phyloP scores from a whole-genome alignment of 257 asterid species.

The Nyctanthes arbortristis region DNA sequence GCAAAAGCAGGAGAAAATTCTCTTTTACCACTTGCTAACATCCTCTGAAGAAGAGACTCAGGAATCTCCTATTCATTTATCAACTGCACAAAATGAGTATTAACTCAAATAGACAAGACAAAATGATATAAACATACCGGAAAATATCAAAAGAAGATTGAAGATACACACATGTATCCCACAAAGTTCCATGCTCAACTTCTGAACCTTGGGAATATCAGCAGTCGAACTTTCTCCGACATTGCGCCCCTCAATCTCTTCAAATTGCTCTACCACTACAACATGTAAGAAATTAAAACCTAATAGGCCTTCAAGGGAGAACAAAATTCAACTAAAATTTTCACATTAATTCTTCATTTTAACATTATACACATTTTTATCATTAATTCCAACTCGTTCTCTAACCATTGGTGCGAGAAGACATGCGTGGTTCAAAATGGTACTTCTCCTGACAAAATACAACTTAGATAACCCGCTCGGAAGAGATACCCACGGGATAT shows the following conservation, averaged over 20 bases:
- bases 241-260: slow-evolving; percentile 63
- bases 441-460: slow-evolving; percentile 90
- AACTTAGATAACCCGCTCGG: slow-evolving; percentile 75
- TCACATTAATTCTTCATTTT: no score
- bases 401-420: neutral
- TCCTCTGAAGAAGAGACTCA: slow-evolving; percentile 70
- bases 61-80: slow-evolving; percentile 68
- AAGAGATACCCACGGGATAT: slow-evolving; percentile 89
- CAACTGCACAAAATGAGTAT: slow-evolving; percentile 45
- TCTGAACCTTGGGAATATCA: slow-evolving; percentile 62
- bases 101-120: slow-evolving; percentile 16
- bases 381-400: no score
- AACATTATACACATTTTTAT: no score
- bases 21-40: slow-evolving; percentile 51
- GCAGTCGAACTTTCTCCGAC: slow-evolving; percentile 72
- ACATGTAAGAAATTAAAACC: neutral
- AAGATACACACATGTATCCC: slow-evolving; percentile 51
- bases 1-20: slow-evolving; percentile 97
- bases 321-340: no score
- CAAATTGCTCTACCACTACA: slow-evolving; percentile 77
- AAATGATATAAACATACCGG: neutral
- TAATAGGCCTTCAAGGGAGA: neutral
- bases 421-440: neutral
- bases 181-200: slow-evolving; percentile 70
- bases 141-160: neutral